phyloP scores from a whole-genome alignment of 164 flowering plant species.

The Annona squamosa region DNA sequence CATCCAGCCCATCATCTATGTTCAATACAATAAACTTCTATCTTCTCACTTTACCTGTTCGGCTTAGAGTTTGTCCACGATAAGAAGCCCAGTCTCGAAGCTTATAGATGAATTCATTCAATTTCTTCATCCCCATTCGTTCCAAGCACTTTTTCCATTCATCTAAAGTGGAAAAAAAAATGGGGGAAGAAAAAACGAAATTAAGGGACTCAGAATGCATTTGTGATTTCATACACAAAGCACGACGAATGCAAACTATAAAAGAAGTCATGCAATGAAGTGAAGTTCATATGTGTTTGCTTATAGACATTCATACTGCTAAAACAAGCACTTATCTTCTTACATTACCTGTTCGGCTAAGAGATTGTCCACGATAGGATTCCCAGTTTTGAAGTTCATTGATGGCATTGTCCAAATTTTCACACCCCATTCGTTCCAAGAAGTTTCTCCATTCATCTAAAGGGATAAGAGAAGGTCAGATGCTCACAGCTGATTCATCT shows the following conservation, averaged over 20 bases:
- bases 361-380: conserved; percentile 80
- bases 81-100: conserved; percentile 85
- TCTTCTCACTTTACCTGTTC: conserved; percentile 51
- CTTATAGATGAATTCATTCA: conserved; percentile 10
- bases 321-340: not conserved
- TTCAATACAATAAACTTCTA: not conserved
- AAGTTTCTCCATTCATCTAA: conserved; percentile 92
- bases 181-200: too few relatives aligned
- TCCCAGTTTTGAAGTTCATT: conserved; percentile 71
- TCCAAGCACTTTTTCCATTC: conserved; percentile 90
- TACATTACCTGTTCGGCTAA: conserved; percentile 68
- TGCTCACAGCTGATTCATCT: not conserved
- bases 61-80: conserved; percentile 78
- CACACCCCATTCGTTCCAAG: conserved; percentile 72
- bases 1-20: not conserved
- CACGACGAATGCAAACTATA: too few relatives aligned
- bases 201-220: too few relatives aligned
- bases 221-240: too few relatives aligned
- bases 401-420: conserved; percentile 26
- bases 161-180: conserved; percentile 35
- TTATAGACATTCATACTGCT: too few relatives aligned
- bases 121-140: conserved; percentile 36
- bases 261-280: too few relatives aligned
- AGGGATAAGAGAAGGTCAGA: conserved; percentile 7
- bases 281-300: too few relatives aligned